These are phyloP conservation scores for Termitomyces sp. DNA, from an alignment of 768 basidiomycete species.

Conservation along the genomic window DNA sequence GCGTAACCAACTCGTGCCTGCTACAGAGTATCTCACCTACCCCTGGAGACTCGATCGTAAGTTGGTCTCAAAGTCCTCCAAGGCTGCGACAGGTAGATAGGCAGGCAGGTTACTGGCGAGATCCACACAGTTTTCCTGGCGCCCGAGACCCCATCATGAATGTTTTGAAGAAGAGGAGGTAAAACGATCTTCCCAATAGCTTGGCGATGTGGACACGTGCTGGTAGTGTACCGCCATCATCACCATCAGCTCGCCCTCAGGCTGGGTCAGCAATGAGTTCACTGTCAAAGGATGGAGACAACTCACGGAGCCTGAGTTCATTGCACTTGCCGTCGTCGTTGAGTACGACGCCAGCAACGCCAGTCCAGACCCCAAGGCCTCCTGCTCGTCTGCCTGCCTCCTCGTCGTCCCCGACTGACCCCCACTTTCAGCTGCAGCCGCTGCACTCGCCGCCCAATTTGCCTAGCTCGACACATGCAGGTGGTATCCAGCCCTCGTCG, in stretches of 20 bases:
- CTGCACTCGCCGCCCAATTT: constrained; percentile 19
- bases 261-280: constrained; percentile 6
- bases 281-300: constrained; percentile 4
- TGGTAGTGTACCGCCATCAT: background rate
- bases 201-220: no score
- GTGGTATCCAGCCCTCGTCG: constrained; percentile 73
- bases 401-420: constrained; percentile 10
- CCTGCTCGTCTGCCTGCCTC: constrained; percentile 1
- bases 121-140: no score
- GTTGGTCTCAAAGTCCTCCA: no score
- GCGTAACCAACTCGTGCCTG: no score
- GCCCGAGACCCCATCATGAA: no score
- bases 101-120: no score
- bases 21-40: no score
- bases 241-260: background rate
- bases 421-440: constrained; percentile 6
- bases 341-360: background rate
- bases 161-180: no score
- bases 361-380: background rate
- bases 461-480: constrained; percentile 53
- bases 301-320: background rate
- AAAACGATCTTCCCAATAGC: no score
- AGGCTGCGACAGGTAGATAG: no score
- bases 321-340: constrained; percentile 11
- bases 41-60: no score